Conservation (phyloP, 2,329 filamentous ascomycete genomes). For the Penicillium paneum region DNA sequence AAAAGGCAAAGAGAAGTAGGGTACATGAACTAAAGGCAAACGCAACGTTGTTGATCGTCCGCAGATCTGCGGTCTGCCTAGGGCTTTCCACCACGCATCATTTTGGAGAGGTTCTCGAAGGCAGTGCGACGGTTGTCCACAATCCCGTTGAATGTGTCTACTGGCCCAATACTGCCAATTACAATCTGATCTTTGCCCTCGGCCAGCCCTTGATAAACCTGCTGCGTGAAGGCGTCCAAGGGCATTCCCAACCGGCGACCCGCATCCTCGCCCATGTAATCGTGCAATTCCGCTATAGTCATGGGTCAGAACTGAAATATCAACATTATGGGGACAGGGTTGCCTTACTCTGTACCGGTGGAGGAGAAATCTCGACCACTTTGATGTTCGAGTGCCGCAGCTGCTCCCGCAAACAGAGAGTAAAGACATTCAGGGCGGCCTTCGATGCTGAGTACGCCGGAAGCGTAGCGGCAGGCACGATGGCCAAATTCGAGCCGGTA, state of each 20-base stretch:
- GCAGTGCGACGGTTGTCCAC: constrained; percentile 27
- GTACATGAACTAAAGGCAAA: neutral
- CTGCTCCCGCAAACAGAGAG: constrained; percentile 46
- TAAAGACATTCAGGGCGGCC: constrained; percentile 51
- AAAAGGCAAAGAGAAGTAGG: neutral
- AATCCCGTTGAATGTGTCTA: constrained; percentile 33
- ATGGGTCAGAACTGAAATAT: neutral
- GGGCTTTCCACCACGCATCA: neutral
- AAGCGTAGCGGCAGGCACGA: neutral
- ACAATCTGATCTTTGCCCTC: constrained; percentile 45
- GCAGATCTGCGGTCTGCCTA: neutral
- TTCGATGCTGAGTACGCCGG: constrained; percentile 32
- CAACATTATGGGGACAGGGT: neutral
- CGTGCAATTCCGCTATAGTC: constrained; percentile 50
- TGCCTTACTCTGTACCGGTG: constrained; percentile 37
- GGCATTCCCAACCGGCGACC: constrained; percentile 51
- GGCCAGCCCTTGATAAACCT: constrained; percentile 45
- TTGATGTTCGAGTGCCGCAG: constrained; percentile 35
- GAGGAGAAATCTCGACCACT: constrained; percentile 52
- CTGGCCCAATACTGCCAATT: constrained; percentile 32
- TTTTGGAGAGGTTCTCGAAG: constrained; percentile 13
- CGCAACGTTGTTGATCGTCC: neutral
- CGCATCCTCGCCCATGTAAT: constrained; percentile 43
- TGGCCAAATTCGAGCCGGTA: neutral
- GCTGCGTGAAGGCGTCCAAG: constrained; percentile 44